Evolutionary conservation across 768 basidiomycete genomes (phyloP).

Genomic region (Kwoniella botswanensis): DNA sequence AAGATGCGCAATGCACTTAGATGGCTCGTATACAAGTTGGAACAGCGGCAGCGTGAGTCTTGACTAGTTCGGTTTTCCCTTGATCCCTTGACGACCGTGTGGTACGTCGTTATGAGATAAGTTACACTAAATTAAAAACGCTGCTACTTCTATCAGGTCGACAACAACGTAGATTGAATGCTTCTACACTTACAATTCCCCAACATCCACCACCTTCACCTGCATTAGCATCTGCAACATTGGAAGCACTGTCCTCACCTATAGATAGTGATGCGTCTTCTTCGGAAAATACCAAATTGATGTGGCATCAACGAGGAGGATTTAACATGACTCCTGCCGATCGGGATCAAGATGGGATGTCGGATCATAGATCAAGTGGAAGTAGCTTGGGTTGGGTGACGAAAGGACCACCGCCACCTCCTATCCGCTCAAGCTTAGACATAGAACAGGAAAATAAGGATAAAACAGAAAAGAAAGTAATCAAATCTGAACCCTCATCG

Average conservation of each 20-base stretch:
- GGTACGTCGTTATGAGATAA: neutral
- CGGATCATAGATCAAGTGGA: conserved; percentile 32
- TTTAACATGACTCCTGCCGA: conserved; percentile 19
- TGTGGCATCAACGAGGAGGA: conserved; percentile 33
- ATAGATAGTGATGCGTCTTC: conserved; percentile 38
- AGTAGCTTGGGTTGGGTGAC: conserved; percentile 42
- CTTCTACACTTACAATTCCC: neutral
- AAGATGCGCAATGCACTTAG: conserved; percentile 67
- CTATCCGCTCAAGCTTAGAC: neutral
- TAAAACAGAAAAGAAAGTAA: neutral
- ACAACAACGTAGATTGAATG: conserved; percentile 22
- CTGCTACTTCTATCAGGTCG: conserved; percentile 15
- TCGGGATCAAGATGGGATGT: conserved; percentile 8
- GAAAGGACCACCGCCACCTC: conserved; percentile 15
- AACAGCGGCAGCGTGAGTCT: conserved; percentile 46
- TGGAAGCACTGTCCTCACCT: conserved; percentile 28
- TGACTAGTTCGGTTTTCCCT: neutral
- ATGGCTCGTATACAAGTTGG: conserved; percentile 53
- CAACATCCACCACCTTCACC: conserved; percentile 5
- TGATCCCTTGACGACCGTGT: conserved; percentile 13
- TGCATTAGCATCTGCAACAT: conserved; percentile 11
- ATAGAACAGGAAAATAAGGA: neutral
- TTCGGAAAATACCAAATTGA: conserved; percentile 31
- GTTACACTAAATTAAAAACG: conserved; percentile 1
- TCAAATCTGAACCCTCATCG: neutral